Base-by-base conservation (phyloP, 1,139 yeast genomes). In the Kurtzmaniella quercitrusa region DNA sequence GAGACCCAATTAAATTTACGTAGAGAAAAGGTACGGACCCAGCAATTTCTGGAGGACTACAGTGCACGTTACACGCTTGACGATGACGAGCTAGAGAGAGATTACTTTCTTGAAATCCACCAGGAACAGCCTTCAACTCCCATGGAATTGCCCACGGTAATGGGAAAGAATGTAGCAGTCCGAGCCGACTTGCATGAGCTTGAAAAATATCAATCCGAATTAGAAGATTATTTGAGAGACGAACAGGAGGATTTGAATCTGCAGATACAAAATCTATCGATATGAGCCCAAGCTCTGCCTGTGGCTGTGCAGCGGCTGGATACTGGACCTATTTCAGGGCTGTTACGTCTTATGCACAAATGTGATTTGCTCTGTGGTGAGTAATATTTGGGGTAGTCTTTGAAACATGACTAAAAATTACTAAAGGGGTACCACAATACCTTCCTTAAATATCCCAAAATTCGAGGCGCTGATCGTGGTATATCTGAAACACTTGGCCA, bases 1-100 rank as follows among this genome's bases (percentile, higher is more conserved):
- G 57, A 60, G 34, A 64, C 63, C 23, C 54, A 49, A 36, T 24
- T 63, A 27, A 51, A 48, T 21, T 38, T 51, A 17, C 54, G 53
- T 27, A 54, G 76, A 29, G 69, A 64, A 38, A 55, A 55, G 31
- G 46, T 53, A 10, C 44, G 51, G 39, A 63, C 62, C 23, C 29
- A 47, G 10, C 73, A 69, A 48, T 52, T 52, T 2, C 19, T 15
- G 14, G 7, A 6, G 2, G 46, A 43, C 31, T 33, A 15, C 12
- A 12, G 11, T 8, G 18, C 16, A 24, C 21, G 27, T 12, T 23
- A 27, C 31, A 11, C 31, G 4, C 31, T 27, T n/a, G 31, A 27
- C 10, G 31, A 27, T n/a, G 5, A 27, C 5, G 31, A 27, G 10
- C 10, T 27, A 10, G 31, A 27, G 10, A 27, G 31, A 27, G 31